phyloP scores from a whole-genome alignment of 1,284 basidiomycete genomes.

The Cryptococcus deneoformans region DNA sequence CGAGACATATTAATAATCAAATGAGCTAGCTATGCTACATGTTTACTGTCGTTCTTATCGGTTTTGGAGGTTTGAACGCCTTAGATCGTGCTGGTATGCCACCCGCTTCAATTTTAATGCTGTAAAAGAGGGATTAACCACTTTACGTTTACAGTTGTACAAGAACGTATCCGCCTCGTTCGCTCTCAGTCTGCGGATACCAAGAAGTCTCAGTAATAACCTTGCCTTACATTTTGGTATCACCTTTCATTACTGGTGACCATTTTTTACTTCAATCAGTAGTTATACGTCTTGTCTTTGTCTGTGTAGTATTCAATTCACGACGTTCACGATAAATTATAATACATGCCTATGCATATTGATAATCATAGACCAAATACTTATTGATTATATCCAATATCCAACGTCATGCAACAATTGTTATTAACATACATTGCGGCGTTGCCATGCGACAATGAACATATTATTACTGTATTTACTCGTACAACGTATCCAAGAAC shows the following conservation, averaged over 20 bases:
- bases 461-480: slow-evolving; percentile 37
- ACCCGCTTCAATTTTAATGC: background rate
- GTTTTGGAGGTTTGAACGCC: slow-evolving; percentile 34
- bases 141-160: slow-evolving; percentile 1
- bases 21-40: slow-evolving; percentile 26
- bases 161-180: slow-evolving; percentile 9
- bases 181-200: background rate
- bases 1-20: background rate
- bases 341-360: too few species aligned
- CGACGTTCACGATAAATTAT: too few species aligned
- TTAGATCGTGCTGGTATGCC: slow-evolving; percentile 36
- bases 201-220: slow-evolving; percentile 7
- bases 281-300: background rate
- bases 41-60: slow-evolving; percentile 23
- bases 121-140: background rate
- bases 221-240: background rate
- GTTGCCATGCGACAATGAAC: background rate
- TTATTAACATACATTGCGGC: too few species aligned
- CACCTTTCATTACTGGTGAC: background rate
- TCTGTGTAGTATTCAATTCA: background rate
- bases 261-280: background rate
- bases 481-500: slow-evolving; percentile 79
- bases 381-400: background rate
- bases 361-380: background rate
- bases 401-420: background rate